phyloP scores from a whole-genome alignment of 169 alveolate genomes.

The Plasmodium yoelii region DNA sequence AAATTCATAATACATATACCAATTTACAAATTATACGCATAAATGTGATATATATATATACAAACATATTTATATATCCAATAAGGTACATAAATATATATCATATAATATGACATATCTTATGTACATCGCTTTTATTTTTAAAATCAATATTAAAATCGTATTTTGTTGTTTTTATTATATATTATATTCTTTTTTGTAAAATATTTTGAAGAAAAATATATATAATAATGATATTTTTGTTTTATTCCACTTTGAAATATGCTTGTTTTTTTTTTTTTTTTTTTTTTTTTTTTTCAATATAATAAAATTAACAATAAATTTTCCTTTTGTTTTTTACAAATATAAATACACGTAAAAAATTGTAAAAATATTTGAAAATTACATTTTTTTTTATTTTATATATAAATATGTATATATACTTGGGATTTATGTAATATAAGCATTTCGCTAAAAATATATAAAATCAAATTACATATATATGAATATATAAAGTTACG shows the following conservation, averaged over 20 bases:
- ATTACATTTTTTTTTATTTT: neutral
- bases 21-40: neutral
- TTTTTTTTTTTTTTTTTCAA: neutral
- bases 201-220: neutral
- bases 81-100: neutral
- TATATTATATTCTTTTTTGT: neutral
- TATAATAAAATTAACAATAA: neutral
- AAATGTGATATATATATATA: neutral
- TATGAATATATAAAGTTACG: neutral
- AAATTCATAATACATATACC: neutral
- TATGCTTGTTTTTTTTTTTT: neutral
- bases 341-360: neutral
- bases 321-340: neutral
- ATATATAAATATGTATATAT: neutral
- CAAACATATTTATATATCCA: conserved; percentile 5
- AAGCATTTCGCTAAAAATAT: too few relatives aligned
- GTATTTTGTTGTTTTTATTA: neutral
- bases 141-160: conserved; percentile 4
- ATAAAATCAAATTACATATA: neutral
- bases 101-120: neutral
- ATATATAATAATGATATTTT: neutral
- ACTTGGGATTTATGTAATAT: conserved; percentile 3
- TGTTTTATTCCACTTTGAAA: neutral
- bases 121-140: neutral
- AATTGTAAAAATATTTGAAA: neutral